Evolutionary conservation across 2,329 filamentous ascomycete genomes (phyloP).

Genomic region (Fusarium lyarnte): DNA sequence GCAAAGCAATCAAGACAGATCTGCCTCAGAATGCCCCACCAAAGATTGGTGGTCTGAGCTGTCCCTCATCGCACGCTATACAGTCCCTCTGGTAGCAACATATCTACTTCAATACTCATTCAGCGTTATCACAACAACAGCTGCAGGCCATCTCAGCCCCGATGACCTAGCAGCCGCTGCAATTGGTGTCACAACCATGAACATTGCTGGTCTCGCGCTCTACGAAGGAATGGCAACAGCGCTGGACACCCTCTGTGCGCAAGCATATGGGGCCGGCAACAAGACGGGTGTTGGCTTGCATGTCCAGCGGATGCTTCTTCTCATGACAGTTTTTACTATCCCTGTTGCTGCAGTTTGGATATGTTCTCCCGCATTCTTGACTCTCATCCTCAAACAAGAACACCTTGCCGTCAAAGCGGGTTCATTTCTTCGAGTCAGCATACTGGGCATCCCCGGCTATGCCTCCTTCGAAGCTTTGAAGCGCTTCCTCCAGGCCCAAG

Average conservation of each 20-base stretch:
- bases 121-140: slow-evolving; percentile 60
- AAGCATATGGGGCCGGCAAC: slow-evolving; percentile 50
- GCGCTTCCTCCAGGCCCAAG: slow-evolving; percentile 64
- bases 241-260: slow-evolving; percentile 41
- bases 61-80: slow-evolving; percentile 37
- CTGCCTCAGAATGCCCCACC: neutral
- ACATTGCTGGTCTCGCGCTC: slow-evolving; percentile 61
- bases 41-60: slow-evolving; percentile 26
- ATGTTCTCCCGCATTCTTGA: slow-evolving; percentile 57
- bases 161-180: slow-evolving; percentile 63
- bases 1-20: neutral
- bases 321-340: slow-evolving; percentile 58
- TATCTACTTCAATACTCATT: slow-evolving; percentile 65
- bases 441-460: slow-evolving; percentile 62
- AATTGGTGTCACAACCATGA: slow-evolving; percentile 62
- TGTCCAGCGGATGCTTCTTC: slow-evolving; percentile 61
- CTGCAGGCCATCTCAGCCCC: slow-evolving; percentile 62
- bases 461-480: slow-evolving; percentile 64
- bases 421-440: slow-evolving; percentile 57
- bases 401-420: slow-evolving; percentile 60
- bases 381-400: slow-evolving; percentile 57
- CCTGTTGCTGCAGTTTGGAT: slow-evolving; percentile 62
- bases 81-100: slow-evolving; percentile 60
- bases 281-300: slow-evolving; percentile 60
- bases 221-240: slow-evolving; percentile 44